A percentile compares a stretch with the other conserved stretches of the same genome.
Evolutionary conservation across 2,329 filamentous ascomycete species (phyloP).

Genomic region (Penicillium aurantiogriseum): DNA sequence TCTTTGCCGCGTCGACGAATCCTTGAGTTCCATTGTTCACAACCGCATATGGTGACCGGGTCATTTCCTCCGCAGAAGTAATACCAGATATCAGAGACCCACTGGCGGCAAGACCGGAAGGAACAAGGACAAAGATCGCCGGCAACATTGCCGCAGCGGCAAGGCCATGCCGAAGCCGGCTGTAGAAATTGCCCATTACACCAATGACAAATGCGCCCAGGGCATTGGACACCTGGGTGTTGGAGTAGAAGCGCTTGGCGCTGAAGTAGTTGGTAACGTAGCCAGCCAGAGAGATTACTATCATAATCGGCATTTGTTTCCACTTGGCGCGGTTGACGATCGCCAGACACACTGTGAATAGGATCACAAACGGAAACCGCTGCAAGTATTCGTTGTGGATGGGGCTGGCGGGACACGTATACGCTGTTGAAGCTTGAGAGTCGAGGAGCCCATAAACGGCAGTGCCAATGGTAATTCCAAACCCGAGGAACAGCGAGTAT

Average conservation of each 20-base stretch:
- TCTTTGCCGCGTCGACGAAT: constrained; percentile 35
- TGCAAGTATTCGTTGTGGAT: constrained; percentile 47
- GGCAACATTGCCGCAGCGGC: constrained; percentile 83
- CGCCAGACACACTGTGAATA: constrained; percentile 70
- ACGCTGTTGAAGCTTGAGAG: constrained; percentile 50
- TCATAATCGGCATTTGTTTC: constrained; percentile 74
- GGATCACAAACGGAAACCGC: constrained; percentile 70
- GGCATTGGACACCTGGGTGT: constrained; percentile 73
- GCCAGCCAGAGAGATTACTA: constrained; percentile 68
- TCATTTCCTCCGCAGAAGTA: constrained; percentile 57
- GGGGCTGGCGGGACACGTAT: constrained; percentile 50
- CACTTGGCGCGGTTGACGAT: constrained; percentile 80
- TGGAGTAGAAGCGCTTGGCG: constrained; percentile 63
- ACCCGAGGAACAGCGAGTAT: constrained; percentile 70
- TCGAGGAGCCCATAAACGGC: constrained; percentile 64
- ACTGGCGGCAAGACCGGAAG: constrained; percentile 57
- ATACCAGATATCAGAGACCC: constrained; percentile 58
- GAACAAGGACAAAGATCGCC: constrained; percentile 73
- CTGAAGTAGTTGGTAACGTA: constrained; percentile 75
- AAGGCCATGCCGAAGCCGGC: constrained; percentile 68
- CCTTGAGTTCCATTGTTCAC: constrained; percentile 29
- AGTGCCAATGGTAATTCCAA: constrained; percentile 67
- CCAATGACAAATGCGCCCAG: constrained; percentile 75
- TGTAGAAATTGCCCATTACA: constrained; percentile 75
- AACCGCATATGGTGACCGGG: constrained; percentile 20